These are phyloP conservation scores for Racocetra persica DNA, from an alignment of 371 early-diverging fungal genomes.

Conservation along the genomic window DNA sequence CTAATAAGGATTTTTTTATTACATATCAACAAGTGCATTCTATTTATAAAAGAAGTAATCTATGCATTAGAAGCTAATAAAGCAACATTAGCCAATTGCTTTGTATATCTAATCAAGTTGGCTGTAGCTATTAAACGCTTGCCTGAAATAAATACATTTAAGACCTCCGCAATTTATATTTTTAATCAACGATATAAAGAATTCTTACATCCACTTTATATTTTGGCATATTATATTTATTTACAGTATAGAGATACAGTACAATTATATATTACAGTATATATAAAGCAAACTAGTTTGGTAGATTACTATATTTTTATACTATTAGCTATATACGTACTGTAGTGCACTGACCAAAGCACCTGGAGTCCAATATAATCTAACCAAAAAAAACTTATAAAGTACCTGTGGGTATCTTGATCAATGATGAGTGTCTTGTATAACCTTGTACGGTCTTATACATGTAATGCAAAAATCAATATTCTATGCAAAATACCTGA, in stretches of 20 bases:
- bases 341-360: no score
- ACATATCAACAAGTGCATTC: neutral
- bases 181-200: neutral
- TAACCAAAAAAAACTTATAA: no score
- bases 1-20: neutral
- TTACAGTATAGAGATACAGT: neutral
- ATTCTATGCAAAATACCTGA: no score
- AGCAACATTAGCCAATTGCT: neutral
- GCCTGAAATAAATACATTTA: neutral
- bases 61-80: neutral
- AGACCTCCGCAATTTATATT: neutral
- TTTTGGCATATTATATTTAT: conserved; percentile 1
- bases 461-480: no score
- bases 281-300: no score
- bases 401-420: no score
- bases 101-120: neutral
- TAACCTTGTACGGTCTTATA: no score
- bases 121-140: neutral
- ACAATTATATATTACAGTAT: no score
- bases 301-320: no score
- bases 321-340: no score
- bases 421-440: no score
- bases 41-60: neutral
- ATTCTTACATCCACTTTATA: conserved; percentile 16
- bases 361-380: no score